Conservation (phyloP, 2,329 filamentous ascomycete species). For the Cladobotryum mycophilum region DNA sequence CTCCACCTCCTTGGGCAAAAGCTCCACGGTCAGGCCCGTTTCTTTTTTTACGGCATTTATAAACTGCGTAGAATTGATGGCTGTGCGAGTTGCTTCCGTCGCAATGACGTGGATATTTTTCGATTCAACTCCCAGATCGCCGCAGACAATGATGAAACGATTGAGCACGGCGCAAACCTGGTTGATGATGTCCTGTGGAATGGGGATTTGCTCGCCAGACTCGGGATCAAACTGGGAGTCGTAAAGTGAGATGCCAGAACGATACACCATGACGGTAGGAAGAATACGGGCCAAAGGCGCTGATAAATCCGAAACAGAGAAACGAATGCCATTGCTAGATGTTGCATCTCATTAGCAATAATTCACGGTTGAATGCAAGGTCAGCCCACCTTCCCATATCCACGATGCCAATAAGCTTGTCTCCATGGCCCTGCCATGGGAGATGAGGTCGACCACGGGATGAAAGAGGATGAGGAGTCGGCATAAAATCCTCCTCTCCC, state of each 20-base stretch:
- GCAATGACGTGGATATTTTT: constrained; percentile 26
- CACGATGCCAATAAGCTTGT: constrained; percentile 27
- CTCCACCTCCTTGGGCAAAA: constrained; percentile 61
- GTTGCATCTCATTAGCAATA: background rate
- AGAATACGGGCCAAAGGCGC: constrained; percentile 53
- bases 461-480: background rate
- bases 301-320: constrained; percentile 48
- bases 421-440: constrained; percentile 25
- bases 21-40: constrained; percentile 53
- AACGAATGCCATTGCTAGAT: constrained; percentile 62
- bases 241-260: constrained; percentile 27
- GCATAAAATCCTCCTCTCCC: constrained; percentile 1
- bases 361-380: background rate
- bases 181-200: constrained; percentile 22
- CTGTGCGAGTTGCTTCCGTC: constrained; percentile 26
- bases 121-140: constrained; percentile 20
- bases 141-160: constrained; percentile 24
- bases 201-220: constrained; percentile 25
- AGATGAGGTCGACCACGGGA: constrained; percentile 12
- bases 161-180: constrained; percentile 21
- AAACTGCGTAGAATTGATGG: constrained; percentile 24
- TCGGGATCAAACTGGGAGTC: constrained; percentile 26
- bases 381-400: constrained; percentile 31
- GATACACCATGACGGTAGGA: constrained; percentile 36
- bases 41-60: constrained; percentile 39